phyloP scores from a whole-genome alignment of 78 protist genomes.

The Dictyostelium discoideum region DNA sequence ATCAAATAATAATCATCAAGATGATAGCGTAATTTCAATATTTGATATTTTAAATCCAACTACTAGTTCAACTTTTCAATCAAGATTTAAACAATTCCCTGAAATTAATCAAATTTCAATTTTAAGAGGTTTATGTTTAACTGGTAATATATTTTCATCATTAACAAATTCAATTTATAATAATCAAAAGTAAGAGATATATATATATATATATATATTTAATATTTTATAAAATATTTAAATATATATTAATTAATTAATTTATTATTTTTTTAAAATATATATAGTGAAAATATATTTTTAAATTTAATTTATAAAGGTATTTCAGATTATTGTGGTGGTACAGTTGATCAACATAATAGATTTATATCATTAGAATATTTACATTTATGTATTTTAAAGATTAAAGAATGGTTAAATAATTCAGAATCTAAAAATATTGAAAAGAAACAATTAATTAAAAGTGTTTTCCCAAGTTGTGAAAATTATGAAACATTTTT shows the following conservation, averaged over 20 bases:
- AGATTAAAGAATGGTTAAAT: not conserved
- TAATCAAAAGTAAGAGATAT: not conserved
- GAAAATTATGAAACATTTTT: slow-evolving; percentile 23
- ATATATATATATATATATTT: not conserved
- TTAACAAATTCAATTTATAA: slow-evolving; percentile 11
- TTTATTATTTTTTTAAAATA: not conserved
- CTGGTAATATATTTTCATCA: not conserved
- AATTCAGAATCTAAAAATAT: not conserved
- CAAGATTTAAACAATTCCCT: slow-evolving; percentile 26
- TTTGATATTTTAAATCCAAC: not conserved
- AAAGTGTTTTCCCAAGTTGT: not conserved
- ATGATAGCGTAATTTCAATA: not conserved
- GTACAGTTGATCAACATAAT: slow-evolving; percentile 44
- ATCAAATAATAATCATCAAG: not conserved
- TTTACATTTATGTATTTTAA: slow-evolving; percentile 5
- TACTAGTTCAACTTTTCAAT: not conserved
- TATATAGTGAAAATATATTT: not conserved
- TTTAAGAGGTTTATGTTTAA: slow-evolving; percentile 51
- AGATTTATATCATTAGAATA: slow-evolving; percentile 46
- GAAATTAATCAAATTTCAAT: slow-evolving; percentile 21
- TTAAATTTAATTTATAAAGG: slow-evolving; percentile 25
- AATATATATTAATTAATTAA: not conserved
- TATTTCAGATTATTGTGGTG: not conserved
- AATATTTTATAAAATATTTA: not conserved
- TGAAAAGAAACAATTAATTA: not conserved